Evolutionary conservation across 108 stramenopile species (phyloP), one percentile per base, ranked within the genome.

Genomic region (Stephanodiscus triporus): DNA sequence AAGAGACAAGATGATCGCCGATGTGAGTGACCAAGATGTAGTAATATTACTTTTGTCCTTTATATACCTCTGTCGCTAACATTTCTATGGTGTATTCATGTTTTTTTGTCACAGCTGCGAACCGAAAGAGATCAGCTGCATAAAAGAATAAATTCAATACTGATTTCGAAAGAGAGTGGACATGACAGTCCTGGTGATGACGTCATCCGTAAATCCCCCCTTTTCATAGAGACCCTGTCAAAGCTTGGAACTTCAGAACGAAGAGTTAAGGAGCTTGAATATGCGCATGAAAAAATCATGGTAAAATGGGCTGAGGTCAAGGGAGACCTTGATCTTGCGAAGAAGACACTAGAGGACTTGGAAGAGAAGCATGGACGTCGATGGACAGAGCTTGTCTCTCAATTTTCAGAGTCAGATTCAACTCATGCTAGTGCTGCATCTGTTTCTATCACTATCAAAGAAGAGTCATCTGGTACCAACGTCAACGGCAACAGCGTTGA

Each of bases 1-100:
- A 0, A 76, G 91, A 63, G 87, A 91, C 32, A 87, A 85, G 61
- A 76, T 83, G 73, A 90, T 94, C 57, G 81, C 86, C 51, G 85
- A 87, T 80, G 93, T 91, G 72, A 74, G 81, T 75, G n/a, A 43
- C 23, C 4, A 60, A 36, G n/a, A 14, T 9, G 23, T 27, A n/a
- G 61, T 26, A 19, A 51, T 37, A 11, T 71, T 13, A 40, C 50
- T 73, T 27, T 47, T 73, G n/a, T 50, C 65, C 13, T 50, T 16
- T 42, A 7, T 61, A 8, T 29, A 60, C 50, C 55, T 53, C 19
- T 45, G 23, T 63, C 48, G 36, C 38, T 30, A 38, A 75, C 23
- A 60, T 49, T 61, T 26, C 57, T 59, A 17, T 66, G 45, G n/a
- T 1, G 42, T 0, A 53, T 42, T 7, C 1, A 20, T n/a, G 45